These are phyloP conservation scores for Russula ochroleuca DNA, from an alignment of 768 basidiomycete species.

Conservation along the genomic window DNA sequence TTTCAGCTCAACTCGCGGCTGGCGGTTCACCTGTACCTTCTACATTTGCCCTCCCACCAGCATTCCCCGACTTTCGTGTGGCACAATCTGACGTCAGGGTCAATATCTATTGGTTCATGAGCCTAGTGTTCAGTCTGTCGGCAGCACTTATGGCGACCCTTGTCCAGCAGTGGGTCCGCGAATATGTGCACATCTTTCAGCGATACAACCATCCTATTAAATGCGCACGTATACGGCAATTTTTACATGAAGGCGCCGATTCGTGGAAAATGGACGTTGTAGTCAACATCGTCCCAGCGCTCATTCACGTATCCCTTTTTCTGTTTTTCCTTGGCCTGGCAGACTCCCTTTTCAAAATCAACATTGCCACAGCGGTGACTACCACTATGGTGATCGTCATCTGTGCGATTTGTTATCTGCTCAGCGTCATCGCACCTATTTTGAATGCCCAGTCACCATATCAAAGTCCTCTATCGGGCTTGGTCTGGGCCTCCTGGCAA, in stretches of 20 bases:
- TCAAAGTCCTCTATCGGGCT: conserved; percentile 17
- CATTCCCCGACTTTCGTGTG: conserved; percentile 16
- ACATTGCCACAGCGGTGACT: conserved; percentile 14
- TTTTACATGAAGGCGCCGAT: conserved; percentile 37
- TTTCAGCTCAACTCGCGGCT: conserved; percentile 22
- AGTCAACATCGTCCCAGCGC: conserved; percentile 43
- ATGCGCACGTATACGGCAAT: conserved; percentile 44
- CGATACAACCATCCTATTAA: conserved; percentile 31
- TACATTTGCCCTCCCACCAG: not conserved
- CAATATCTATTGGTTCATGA: conserved; percentile 44
- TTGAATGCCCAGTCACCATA: conserved; percentile 20
- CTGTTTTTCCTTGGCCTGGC: conserved; percentile 49
- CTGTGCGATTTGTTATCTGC: conserved; percentile 23
- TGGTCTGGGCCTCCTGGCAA: conserved; percentile 12
- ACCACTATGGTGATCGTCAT: conserved; percentile 7
- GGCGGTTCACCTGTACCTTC: conserved; percentile 12
- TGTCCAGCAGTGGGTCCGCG: conserved; percentile 33
- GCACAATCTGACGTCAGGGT: conserved; percentile 36
- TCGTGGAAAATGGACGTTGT: conserved; percentile 41
- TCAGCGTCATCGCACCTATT: conserved; percentile 18
- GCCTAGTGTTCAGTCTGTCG: conserved; percentile 38
- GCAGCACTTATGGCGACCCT: conserved; percentile 45
- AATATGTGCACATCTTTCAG: conserved; percentile 1
- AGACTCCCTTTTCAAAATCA: conserved; percentile 40
- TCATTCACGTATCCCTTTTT: conserved; percentile 47